These are phyloP conservation scores for Pseudocercospora fuligena DNA, from an alignment of 2,329 filamentous ascomycete species.

Conservation along the genomic window DNA sequence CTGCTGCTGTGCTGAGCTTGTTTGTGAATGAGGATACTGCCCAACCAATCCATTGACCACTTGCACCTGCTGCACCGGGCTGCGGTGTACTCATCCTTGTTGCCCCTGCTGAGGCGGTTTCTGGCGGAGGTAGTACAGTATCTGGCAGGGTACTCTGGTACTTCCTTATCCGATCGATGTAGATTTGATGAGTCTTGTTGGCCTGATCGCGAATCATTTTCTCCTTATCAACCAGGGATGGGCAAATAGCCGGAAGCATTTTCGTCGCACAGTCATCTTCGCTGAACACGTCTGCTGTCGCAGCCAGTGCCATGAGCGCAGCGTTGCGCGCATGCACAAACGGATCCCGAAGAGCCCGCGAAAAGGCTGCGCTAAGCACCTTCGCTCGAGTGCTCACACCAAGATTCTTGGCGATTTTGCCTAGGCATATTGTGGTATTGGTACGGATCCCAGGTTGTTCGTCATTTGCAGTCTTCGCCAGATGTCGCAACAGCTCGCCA, in stretches of 20 bases:
- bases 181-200: conserved; percentile 84
- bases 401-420: conserved; percentile 91
- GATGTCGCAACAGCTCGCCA: conserved; percentile 84
- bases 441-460: conserved; percentile 96
- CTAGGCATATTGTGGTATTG: conserved; percentile 96
- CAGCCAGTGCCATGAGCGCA: conserved; percentile 80
- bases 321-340: conserved; percentile 95
- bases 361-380: conserved; percentile 90
- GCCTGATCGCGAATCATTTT: conserved; percentile 92
- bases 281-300: conserved; percentile 82
- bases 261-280: conserved; percentile 88
- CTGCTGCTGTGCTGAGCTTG: conserved; percentile 80
- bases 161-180: conserved; percentile 81
- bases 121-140: conserved; percentile 70
- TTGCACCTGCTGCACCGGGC: conserved; percentile 51
- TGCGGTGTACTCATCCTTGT: conserved; percentile 80
- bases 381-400: conserved; percentile 77
- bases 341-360: conserved; percentile 84
- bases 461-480: conserved; percentile 96
- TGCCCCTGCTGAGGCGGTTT: conserved; percentile 52
- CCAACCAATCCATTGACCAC: conserved; percentile 85
- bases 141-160: conserved; percentile 79
- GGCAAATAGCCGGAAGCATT: conserved; percentile 82
- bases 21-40: conserved; percentile 98
- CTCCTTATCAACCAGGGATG: conserved; percentile 89